Conservation (phyloP, 257 asterid species). For the Perilla frutescens region DNA sequence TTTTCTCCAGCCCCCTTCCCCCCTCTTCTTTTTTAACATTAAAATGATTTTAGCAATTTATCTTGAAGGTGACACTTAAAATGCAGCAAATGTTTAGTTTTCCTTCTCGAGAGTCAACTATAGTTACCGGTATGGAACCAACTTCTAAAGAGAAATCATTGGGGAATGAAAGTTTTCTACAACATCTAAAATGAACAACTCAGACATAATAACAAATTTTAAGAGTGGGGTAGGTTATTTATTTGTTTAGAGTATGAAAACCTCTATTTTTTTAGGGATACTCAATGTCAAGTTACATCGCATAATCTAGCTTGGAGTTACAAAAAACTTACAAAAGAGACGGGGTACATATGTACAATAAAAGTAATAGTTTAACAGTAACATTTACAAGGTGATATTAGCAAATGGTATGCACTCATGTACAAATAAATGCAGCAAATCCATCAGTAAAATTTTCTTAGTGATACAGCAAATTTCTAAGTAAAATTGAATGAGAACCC, state of each 20-base stretch:
- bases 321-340: too few relatives aligned
- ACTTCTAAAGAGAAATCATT: not conserved
- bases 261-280: not conserved
- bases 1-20: not conserved
- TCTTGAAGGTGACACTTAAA: not conserved
- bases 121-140: not conserved
- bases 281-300: not conserved
- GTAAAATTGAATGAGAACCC: not conserved
- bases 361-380: too few relatives aligned
- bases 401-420: not conserved
- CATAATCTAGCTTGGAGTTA: too few relatives aligned
- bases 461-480: not conserved
- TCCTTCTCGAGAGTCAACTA: not conserved
- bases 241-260: not conserved
- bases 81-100: not conserved
- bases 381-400: too few relatives aligned
- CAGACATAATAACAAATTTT: not conserved
- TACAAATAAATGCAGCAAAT: not conserved
- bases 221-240: not conserved
- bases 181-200: not conserved
- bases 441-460: not conserved
- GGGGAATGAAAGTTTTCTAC: not conserved
- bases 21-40: not conserved
- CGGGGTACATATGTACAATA: too few relatives aligned
- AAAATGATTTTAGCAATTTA: not conserved